These are phyloP conservation scores for Phytophthora constricta DNA, from an alignment of 352 stramenopile genomes.

Conservation along the genomic window DNA sequence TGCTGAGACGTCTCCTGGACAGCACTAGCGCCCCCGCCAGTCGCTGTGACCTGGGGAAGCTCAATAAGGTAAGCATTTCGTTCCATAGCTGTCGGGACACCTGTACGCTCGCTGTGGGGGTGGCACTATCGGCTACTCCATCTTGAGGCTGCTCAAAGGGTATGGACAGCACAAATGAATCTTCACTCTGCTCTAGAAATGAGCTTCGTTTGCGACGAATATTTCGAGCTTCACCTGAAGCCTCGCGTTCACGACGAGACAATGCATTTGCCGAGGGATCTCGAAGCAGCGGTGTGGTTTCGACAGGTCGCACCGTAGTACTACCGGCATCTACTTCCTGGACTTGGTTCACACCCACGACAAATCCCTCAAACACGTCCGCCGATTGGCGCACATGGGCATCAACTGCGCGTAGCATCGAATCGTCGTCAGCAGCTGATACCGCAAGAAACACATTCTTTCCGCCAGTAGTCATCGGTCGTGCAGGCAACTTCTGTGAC, in stretches of 20 bases:
- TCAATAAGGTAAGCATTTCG: constrained; percentile 84
- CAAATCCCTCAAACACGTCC: constrained; percentile 81
- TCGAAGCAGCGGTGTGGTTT: constrained; percentile 68
- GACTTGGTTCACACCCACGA: constrained; percentile 83
- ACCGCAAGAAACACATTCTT: constrained; percentile 85
- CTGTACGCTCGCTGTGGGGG: constrained; percentile 17
- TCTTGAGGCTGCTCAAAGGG: constrained; percentile 61
- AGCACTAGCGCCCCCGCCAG: constrained; percentile 31
- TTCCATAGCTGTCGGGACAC: constrained; percentile 44
- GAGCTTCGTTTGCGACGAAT: constrained; percentile 73
- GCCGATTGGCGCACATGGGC: constrained; percentile 50
- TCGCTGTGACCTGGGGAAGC: constrained; percentile 57
- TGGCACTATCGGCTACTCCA: constrained; percentile 14
- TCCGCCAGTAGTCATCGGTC: constrained; percentile 27
- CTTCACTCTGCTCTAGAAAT: constrained; percentile 72
- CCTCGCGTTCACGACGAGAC: constrained; percentile 26
- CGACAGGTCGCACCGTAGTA: constrained; percentile 35
- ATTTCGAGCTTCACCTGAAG: constrained; percentile 30
- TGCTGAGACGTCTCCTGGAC: constrained; percentile 52
- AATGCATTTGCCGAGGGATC: constrained; percentile 29
- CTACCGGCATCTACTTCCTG: constrained; percentile 44
- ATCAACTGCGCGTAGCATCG: constrained; percentile 70
- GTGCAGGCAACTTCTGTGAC: constrained; percentile 12
- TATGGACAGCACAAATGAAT: constrained; percentile 85
- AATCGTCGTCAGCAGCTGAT: constrained; percentile 79